These are phyloP conservation scores for Fragaria ananassa DNA, from an alignment of 306 rosid species.

Conservation along the genomic window DNA sequence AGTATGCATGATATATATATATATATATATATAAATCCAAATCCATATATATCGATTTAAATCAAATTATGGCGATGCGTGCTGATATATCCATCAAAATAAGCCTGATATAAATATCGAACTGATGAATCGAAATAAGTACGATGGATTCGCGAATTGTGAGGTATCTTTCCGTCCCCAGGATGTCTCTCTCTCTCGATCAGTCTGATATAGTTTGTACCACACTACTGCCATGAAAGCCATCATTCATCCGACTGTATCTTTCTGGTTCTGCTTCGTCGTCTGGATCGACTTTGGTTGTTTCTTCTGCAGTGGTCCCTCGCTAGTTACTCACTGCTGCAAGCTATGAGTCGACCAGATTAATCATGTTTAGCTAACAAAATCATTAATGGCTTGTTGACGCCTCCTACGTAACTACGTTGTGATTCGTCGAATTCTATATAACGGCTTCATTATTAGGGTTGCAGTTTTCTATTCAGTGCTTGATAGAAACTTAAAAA, in stretches of 20 bases:
- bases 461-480: no score
- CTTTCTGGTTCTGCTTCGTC: neutral
- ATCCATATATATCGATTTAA: neutral
- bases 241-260: neutral
- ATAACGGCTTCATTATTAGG: neutral
- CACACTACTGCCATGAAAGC: neutral
- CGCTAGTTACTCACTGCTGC: neutral
- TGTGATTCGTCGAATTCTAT: neutral
- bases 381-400: neutral
- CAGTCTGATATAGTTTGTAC: neutral
- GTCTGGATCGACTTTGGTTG: neutral
- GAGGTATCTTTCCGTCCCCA: constrained; percentile 36
- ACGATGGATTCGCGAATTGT: constrained; percentile 1
- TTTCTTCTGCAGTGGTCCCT: neutral
- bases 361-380: neutral
- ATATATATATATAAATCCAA: no score
- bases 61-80: neutral
- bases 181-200: constrained; percentile 11
- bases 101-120: neutral
- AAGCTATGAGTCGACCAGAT: neutral
- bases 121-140: neutral
- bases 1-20: no score
- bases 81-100: neutral
- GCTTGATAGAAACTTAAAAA: no score
- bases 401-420: neutral